Evolutionary conservation across 306 rosid genomes (phyloP).

Genomic region (Leucaena leucocephala): DNA sequence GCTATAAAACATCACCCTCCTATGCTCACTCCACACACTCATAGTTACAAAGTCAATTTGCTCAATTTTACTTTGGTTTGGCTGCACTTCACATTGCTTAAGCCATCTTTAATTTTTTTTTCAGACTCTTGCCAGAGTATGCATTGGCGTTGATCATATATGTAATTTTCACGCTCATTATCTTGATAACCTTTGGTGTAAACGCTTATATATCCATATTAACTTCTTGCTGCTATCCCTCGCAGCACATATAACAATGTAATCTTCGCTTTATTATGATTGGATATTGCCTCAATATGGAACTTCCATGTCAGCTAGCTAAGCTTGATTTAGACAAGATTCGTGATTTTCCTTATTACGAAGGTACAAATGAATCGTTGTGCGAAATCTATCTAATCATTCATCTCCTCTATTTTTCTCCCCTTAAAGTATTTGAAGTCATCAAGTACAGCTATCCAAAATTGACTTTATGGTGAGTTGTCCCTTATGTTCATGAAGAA

Average conservation of each 20-base stretch:
- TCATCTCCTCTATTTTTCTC: background rate
- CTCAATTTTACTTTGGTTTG: too few species aligned
- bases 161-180: background rate
- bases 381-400: background rate
- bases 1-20: background rate
- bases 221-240: background rate
- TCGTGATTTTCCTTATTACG: background rate
- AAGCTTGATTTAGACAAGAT: background rate
- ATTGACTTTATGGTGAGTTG: too few species aligned
- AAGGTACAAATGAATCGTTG: background rate
- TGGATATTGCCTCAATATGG: background rate
- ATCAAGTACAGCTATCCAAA: too few species aligned
- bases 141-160: too few species aligned
- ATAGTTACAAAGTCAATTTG: too few species aligned
- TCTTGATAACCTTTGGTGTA: background rate
- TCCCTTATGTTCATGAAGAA: too few species aligned
- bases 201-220: too few species aligned
- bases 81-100: too few species aligned
- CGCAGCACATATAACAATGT: background rate
- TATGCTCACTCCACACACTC: too few species aligned
- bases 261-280: background rate
- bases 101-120: too few species aligned
- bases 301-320: background rate
- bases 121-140: too few species aligned
- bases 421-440: too few species aligned